Percentiles rank a stretch among this genome's conserved stretches.
These are phyloP conservation scores for Paramecium tetraurelia DNA, from an alignment of 73 alveolate species.

Conservation along the genomic window DNA sequence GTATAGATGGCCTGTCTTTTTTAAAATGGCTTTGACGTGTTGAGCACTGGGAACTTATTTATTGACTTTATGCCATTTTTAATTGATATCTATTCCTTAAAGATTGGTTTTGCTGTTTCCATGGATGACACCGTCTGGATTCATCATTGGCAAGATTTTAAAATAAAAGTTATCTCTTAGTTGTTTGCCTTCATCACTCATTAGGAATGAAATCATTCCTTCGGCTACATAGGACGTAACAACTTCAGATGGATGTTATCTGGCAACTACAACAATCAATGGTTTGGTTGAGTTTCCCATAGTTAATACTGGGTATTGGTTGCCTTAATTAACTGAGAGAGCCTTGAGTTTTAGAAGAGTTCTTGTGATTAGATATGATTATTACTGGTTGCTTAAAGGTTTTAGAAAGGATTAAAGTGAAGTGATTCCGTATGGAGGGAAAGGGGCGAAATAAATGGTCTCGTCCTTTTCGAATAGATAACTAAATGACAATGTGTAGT, in stretches of 20 bases:
- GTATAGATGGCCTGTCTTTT: background rate
- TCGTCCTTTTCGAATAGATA: slow-evolving; percentile 35
- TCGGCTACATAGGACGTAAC: slow-evolving; percentile 90
- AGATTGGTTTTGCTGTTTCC: slow-evolving; percentile 88
- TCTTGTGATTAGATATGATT: background rate
- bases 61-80: slow-evolving; percentile 77
- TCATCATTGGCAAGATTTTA: slow-evolving; percentile 92
- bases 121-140: slow-evolving; percentile 92
- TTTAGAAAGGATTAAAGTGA: slow-evolving; percentile 16
- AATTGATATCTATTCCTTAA: slow-evolving; percentile 80
- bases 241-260: slow-evolving; percentile 97
- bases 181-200: slow-evolving; percentile 77
- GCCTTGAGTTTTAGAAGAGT: slow-evolving; percentile 11
- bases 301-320: slow-evolving; percentile 34
- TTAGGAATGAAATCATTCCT: slow-evolving; percentile 82
- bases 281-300: slow-evolving; percentile 60
- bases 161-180: slow-evolving; percentile 87
- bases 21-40: background rate
- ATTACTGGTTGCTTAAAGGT: background rate
- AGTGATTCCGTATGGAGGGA: slow-evolving; percentile 37
- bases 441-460: slow-evolving; percentile 21
- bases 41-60: slow-evolving; percentile 1
- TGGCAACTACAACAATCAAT: slow-evolving; percentile 79
- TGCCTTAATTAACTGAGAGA: background rate
- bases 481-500: slow-evolving; percentile 30